Evolutionary conservation across 2,329 filamentous ascomycete genomes (phyloP), one percentile per base, ranked within the genome.

Genomic region (Xylariaceae sp.): DNA sequence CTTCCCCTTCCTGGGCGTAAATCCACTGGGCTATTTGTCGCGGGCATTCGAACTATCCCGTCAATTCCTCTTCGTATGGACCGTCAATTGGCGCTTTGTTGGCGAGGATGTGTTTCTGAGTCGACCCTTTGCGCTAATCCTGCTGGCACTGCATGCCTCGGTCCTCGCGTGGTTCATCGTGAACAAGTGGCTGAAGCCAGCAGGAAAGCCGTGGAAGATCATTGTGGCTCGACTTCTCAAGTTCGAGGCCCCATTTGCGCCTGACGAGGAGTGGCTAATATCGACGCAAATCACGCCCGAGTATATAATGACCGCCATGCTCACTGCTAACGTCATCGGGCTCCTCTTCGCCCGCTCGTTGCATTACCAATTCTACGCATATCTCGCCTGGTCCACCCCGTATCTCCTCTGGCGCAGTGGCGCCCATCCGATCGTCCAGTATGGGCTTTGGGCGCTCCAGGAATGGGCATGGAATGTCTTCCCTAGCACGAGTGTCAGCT

Each of bases 61-160:
- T 52, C 84, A 89, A 64, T 99, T 99, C 73, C 79, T 96, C 65
- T 97, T 92, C 77, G 91, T 92, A 73, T 99, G 94, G 94, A 99
- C 94, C 0, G 94, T 99, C 62, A 99, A 99, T 72, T 99, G 94
- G 94, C 85, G 91, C 51, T 97, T 97, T 69, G 73, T 96, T n/a
- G 86, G 88, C 12, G 91, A 96, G 71, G 81, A 88, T 5, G 72
- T 75, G 0, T 99, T 99, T 65, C 79, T 95, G 46, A 80, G 78
- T 62, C 80, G 75, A 56, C 69, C 74, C 1, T 95, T 96, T 68
- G 83, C 90, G 30, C 63, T 86, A 19, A 71, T 73, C 11, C 77
- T 96, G 49, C 76, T 96, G 30, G 76, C 71, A 1, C 67, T 82
- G 53, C 90, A 96, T 68, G 74, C 76, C 30, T 69, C 75, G 6